A percentile compares a stretch with the other conserved stretches of the same genome.
phyloP scores from a whole-genome alignment of 2,329 filamentous ascomycete genomes.

The Neospermospora avenae region DNA sequence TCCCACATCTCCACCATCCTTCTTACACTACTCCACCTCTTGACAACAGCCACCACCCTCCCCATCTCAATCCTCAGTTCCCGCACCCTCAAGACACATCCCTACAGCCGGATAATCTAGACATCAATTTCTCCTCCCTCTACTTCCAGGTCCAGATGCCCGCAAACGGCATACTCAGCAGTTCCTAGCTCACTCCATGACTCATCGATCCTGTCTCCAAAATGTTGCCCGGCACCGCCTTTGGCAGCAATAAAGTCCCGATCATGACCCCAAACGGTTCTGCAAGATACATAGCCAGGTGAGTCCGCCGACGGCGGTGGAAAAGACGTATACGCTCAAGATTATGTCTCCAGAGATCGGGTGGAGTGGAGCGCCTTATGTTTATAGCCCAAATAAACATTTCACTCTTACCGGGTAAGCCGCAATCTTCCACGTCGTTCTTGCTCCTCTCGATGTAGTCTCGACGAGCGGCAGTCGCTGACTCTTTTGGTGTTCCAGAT shows the following conservation, averaged over 20 bases:
- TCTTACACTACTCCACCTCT: not conserved
- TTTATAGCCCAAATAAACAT: conserved; percentile 11
- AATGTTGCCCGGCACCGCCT: conserved; percentile 5
- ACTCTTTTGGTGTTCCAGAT: too few relatives aligned
- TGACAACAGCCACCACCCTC: not conserved
- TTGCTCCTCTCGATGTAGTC: too few relatives aligned
- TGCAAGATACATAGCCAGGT: conserved; percentile 23
- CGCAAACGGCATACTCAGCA: not conserved
- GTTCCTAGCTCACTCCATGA: conserved; percentile 8
- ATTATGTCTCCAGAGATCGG: conserved; percentile 16
- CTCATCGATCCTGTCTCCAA: conserved; percentile 16
- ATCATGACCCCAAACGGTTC: conserved; percentile 19
- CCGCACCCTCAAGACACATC: not conserved
- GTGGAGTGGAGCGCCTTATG: conserved; percentile 1
- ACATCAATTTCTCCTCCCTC: not conserved
- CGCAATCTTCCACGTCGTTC: too few relatives aligned
- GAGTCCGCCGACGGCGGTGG: conserved; percentile 14
- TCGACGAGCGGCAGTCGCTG: too few relatives aligned
- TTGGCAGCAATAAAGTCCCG: conserved; percentile 10
- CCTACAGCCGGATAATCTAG: too few relatives aligned
- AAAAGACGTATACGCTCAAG: conserved; percentile 19
- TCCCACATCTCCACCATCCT: not conserved
- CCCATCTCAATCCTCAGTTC: not conserved
- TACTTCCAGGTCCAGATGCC: not conserved
- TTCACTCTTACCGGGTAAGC: conserved; percentile 22